phyloP scores from a whole-genome alignment of 495 filamentous ascomycete genomes.

The Annulohypoxylon bovei region DNA sequence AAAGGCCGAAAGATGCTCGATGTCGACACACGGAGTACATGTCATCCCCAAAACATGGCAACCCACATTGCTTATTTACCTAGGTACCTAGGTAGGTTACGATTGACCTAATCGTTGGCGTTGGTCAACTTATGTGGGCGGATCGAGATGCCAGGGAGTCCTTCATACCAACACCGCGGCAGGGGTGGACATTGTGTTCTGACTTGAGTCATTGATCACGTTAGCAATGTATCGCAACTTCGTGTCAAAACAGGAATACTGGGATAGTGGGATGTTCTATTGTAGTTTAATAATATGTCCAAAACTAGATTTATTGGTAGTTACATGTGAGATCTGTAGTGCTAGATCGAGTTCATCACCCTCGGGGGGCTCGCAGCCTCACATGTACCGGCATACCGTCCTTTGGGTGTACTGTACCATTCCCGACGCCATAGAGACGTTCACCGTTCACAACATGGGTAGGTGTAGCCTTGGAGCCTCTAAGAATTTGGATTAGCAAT shows the following conservation, averaged over 20 bases:
- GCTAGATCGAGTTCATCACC: neutral
- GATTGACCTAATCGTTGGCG: neutral
- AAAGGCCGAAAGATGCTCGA: neutral
- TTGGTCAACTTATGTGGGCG: neutral
- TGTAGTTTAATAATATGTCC: neutral
- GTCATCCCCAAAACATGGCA: neutral
- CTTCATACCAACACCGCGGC: neutral
- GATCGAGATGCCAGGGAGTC: neutral
- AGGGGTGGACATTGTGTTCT: neutral
- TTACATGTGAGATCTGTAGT: neutral
- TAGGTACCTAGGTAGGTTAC: too few species aligned
- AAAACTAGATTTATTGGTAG: neutral
- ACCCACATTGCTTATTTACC: too few species aligned
- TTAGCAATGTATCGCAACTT: neutral
- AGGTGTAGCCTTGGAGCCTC: conserved; percentile 35
- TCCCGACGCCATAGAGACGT: conserved; percentile 45
- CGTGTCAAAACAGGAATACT: neutral
- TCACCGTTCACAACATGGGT: conserved; percentile 43
- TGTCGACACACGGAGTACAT: neutral
- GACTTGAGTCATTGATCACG: neutral
- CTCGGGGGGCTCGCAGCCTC: conserved; percentile 28
- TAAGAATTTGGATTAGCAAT: conserved; percentile 17
- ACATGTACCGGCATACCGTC: conserved; percentile 46
- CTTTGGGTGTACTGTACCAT: conserved; percentile 46
- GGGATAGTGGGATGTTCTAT: neutral